phyloP scores from a whole-genome alignment of 2,329 filamentous ascomycete genomes.

The Daldinia sp. region DNA sequence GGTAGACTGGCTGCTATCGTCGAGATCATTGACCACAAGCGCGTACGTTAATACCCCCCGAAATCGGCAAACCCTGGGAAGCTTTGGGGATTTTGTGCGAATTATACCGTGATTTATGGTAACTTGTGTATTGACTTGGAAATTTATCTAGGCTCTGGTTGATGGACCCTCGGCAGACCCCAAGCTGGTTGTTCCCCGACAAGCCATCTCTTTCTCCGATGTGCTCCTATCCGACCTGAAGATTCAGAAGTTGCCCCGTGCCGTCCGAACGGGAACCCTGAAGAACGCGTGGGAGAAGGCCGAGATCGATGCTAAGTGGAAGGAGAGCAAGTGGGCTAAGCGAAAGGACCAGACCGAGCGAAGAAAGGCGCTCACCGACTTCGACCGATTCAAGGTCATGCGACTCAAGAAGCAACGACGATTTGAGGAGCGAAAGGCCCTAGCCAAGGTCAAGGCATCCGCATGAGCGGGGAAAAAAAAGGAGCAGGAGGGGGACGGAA shows the following conservation, averaged over 20 bases:
- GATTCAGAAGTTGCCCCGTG: slow-evolving; percentile 87
- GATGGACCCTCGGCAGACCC: slow-evolving; percentile 90
- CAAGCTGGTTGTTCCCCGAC: slow-evolving; percentile 85
- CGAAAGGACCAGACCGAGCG: slow-evolving; percentile 86
- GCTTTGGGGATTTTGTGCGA: not conserved
- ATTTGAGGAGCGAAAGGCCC: slow-evolving; percentile 96
- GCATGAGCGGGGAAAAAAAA: slow-evolving; percentile 72
- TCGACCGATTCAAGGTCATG: slow-evolving; percentile 99
- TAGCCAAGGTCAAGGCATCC: slow-evolving; percentile 90
- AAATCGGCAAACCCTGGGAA: slow-evolving; percentile 17
- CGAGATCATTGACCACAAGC: slow-evolving; percentile 99
- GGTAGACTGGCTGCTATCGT: slow-evolving; percentile 94
- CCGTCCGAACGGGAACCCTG: slow-evolving; percentile 83
- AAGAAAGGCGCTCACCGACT: slow-evolving; percentile 94
- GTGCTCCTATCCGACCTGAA: slow-evolving; percentile 90
- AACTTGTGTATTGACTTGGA: slow-evolving; percentile 48
- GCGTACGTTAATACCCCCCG: slow-evolving; percentile 76
- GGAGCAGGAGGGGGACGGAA: slow-evolving; percentile 50
- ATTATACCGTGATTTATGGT: not conserved
- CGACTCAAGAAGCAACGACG: slow-evolving; percentile 99
- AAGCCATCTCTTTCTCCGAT: slow-evolving; percentile 83
- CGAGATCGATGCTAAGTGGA: slow-evolving; percentile 94
- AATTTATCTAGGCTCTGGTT: slow-evolving; percentile 81
- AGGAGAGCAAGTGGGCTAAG: slow-evolving; percentile 93
- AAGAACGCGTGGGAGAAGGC: slow-evolving; percentile 91